Base-by-base conservation (phyloP, 2,329 filamentous ascomycete species). In the Diaporthe nobilis region DNA sequence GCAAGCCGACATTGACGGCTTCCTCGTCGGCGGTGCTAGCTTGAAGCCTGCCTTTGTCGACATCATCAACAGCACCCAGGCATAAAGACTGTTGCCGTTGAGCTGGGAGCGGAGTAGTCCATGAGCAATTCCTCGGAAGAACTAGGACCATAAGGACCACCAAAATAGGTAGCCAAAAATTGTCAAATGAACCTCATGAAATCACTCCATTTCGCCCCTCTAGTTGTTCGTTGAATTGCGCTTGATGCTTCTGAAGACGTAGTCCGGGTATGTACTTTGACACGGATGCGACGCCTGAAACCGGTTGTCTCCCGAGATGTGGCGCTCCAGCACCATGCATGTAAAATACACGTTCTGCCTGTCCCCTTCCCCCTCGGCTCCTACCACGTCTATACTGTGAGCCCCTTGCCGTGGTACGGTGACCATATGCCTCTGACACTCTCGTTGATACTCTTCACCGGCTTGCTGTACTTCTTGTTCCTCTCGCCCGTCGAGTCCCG, bases 1-100 rank as follows among this genome's bases (percentile, higher is more conserved):
- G 90, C 92, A 98, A 91, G 85, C 91, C 79, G 97, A 99, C 86
- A 98, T 99, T 85, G 97, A 99, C 86, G 97, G 97, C 76, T 98
- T 98, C 93, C 91, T 98, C 80, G 96, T 98, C 80, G 96, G 96
- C 79, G 96, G 96, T 86, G 96, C 96, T 84, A 97, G 94, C 85
- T 92, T 98, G 88, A 98, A 98, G 93, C 96, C 96, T 84, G 96
- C 95, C 80, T 98, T 91, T 79, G 85, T 90, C 82, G 89, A 91
- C 78, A 91, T 91, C 80, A 88, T 91, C 86, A 91, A 91, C 87
- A 84, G 85, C 84, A 88, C 86, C 82, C 83, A 53, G 65, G 44
- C 47, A 68, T 55, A 55, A 70, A 49, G n/a, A 34, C 2, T 1
- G 8, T 28, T 53, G 47, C 47, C 28, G 22, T 53, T 12, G 22